Conservation (phyloP, 1,284 basidiomycete genomes). For the Lignosus rhinocerotis region DNA sequence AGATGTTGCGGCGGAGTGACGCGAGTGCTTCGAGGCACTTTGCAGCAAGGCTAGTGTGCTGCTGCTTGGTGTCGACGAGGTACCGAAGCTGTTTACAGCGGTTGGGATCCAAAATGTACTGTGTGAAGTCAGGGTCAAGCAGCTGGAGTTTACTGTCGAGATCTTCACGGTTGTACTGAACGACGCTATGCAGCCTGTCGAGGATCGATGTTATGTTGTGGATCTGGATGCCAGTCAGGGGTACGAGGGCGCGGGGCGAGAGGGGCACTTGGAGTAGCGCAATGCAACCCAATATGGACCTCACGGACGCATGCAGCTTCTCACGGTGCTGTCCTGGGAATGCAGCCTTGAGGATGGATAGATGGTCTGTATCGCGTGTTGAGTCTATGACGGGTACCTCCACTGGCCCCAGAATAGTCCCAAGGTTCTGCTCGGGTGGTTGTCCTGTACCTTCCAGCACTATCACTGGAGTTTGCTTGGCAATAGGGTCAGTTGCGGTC, state of each 20-base stretch:
- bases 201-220: not conserved
- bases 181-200: not conserved
- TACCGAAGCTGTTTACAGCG: not conserved
- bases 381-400: not conserved
- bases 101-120: not conserved
- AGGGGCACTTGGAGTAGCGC: not conserved
- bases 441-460: too few relatives aligned
- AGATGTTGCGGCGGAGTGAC: not conserved
- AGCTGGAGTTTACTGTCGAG: not conserved
- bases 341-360: not conserved
- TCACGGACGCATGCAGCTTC: not conserved
- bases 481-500: too few relatives aligned
- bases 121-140: not conserved
- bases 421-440: not conserved
- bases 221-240: not conserved
- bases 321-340: not conserved
- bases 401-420: not conserved
- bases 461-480: too few relatives aligned
- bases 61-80: not conserved
- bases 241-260: not conserved
- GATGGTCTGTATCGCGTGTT: not conserved
- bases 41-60: slow-evolving; percentile 3
- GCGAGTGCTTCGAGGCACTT: slow-evolving; percentile 4
- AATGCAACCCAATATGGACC: not conserved
- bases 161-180: not conserved